phyloP scores from a whole-genome alignment of 768 basidiomycete genomes.

The Rhodotorula taiwanensis region DNA sequence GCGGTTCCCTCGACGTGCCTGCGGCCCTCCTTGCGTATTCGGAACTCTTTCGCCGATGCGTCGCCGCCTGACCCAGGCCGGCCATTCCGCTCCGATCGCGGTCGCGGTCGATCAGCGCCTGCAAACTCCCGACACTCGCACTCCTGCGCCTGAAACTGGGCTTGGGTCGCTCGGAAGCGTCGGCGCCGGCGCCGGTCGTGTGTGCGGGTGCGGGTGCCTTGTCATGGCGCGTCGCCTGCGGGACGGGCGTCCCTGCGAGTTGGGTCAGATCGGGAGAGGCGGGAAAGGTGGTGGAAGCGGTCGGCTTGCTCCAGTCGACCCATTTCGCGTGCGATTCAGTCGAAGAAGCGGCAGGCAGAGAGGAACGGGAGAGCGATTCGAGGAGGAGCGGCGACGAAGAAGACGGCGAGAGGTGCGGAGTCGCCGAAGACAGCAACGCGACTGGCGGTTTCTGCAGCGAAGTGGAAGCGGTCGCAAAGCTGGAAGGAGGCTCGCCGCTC shows the following conservation, averaged over 20 bases:
- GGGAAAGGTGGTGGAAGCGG: background rate
- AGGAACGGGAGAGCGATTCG: background rate
- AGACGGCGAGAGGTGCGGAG: background rate
- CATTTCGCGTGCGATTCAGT: background rate
- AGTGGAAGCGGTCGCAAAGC: background rate
- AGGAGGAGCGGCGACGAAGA: constrained; percentile 4
- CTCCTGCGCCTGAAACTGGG: too few species aligned
- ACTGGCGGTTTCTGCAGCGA: background rate
- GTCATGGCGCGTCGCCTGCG: too few species aligned
- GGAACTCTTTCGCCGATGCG: too few species aligned
- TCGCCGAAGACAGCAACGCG: background rate
- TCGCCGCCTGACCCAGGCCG: too few species aligned
- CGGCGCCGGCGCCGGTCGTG: background rate
- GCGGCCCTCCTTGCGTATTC: too few species aligned
- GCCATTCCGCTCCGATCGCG: background rate
- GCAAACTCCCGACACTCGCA: constrained; percentile 7
- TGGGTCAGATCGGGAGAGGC: background rate
- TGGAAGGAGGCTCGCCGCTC: background rate
- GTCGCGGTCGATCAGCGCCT: background rate
- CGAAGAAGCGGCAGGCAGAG: background rate
- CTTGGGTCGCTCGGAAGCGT: too few species aligned
- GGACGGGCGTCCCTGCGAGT: background rate
- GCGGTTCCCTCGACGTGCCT: too few species aligned
- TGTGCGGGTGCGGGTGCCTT: too few species aligned
- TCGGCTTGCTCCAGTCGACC: background rate